These are phyloP conservation scores for Neospora caninum DNA, from an alignment of 169 alveolate species.

Conservation along the genomic window DNA sequence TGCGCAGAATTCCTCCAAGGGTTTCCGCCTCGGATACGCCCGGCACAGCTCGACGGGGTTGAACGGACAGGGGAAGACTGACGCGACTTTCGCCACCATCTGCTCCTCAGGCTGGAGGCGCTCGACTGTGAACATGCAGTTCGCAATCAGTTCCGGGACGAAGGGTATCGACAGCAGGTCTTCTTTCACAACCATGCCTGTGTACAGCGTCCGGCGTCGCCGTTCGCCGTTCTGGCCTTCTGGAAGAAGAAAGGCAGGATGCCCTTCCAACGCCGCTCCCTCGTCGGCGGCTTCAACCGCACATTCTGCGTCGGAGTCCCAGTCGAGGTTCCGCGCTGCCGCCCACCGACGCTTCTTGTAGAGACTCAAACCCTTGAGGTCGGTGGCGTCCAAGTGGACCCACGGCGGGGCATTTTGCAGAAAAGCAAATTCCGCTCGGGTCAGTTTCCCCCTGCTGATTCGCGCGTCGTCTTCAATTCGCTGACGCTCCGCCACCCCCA, in stretches of 20 bases:
- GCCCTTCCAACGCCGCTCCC: background rate
- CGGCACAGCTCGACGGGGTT: conserved; percentile 70
- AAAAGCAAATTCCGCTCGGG: conserved; percentile 66
- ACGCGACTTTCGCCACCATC: conserved; percentile 80
- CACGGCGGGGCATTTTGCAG: conserved; percentile 57
- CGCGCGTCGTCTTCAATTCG: conserved; percentile 47
- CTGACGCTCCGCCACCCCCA: conserved; percentile 40
- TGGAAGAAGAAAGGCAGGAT: background rate
- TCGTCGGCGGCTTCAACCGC: conserved; percentile 51
- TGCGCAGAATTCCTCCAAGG: conserved; percentile 53
- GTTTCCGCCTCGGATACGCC: conserved; percentile 68
- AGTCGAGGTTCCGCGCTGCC: conserved; percentile 60
- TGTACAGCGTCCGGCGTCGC: conserved; percentile 49
- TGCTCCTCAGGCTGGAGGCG: conserved; percentile 81
- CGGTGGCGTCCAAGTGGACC: conserved; percentile 56
- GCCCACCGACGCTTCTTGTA: conserved; percentile 58
- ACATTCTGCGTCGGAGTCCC: conserved; percentile 68
- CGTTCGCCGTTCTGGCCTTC: background rate
- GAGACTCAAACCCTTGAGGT: conserved; percentile 40
- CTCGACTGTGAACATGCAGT: conserved; percentile 78
- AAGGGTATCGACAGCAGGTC: conserved; percentile 73
- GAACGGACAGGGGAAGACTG: conserved; percentile 77
- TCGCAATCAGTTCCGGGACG: conserved; percentile 75
- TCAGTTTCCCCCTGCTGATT: conserved; percentile 64
- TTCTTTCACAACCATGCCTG: conserved; percentile 66